These are phyloP conservation scores for Paratinospora sagittata DNA, from an alignment of 164 flowering plant species.

Conservation along the genomic window DNA sequence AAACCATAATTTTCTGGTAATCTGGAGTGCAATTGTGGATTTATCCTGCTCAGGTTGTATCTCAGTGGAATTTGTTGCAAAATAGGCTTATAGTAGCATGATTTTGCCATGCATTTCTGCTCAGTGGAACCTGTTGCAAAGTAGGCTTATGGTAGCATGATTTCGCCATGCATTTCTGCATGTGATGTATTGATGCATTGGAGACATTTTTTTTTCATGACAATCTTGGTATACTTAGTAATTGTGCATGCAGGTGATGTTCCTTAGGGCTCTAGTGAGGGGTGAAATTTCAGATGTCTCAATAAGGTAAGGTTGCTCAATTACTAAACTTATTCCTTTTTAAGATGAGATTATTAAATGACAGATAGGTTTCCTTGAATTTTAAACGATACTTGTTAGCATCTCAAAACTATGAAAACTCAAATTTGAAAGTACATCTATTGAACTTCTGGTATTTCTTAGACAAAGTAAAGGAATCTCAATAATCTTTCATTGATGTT, in stretches of 20 bases:
- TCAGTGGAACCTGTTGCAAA: no score
- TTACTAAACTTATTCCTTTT: slow-evolving; percentile 2
- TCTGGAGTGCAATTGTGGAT: no score
- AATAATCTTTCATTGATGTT: not conserved
- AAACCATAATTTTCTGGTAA: no score
- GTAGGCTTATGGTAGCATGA: no score
- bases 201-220: not conserved
- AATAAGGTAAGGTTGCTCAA: slow-evolving; percentile 25
- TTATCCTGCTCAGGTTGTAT: no score
- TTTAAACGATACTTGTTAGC: not conserved
- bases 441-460: not conserved
- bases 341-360: not conserved
- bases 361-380: not conserved
- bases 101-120: no score
- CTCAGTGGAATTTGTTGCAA: no score
- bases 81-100: no score
- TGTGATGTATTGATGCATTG: not conserved
- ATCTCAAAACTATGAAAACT: not conserved
- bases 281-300: slow-evolving; percentile 25
- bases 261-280: slow-evolving; percentile 12
- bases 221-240: not conserved
- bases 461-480: not conserved
- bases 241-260: slow-evolving; percentile 17
- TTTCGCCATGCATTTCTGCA: no score
- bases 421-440: not conserved